These are phyloP conservation scores for Paramecium sexaurelia DNA, from an alignment of 73 alveolate genomes.

Conservation along the genomic window DNA sequence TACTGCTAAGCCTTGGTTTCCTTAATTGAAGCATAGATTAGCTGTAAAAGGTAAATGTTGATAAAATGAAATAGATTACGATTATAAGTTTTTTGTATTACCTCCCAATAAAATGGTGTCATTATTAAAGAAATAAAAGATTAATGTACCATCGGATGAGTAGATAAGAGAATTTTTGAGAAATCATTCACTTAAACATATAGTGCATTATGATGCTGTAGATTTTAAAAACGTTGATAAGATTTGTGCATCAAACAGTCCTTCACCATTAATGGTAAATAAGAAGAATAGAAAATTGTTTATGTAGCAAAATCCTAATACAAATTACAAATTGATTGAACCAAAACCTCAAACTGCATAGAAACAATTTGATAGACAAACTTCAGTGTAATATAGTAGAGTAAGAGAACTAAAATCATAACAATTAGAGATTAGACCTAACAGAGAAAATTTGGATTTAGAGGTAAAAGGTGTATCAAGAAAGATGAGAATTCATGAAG, in stretches of 20 bases:
- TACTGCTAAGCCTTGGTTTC: constrained; percentile 2
- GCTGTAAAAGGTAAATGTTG: neutral
- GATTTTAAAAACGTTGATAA: neutral
- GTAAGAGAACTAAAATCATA: neutral
- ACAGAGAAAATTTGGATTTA: neutral
- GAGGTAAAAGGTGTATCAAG: neutral
- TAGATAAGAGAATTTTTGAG: constrained; percentile 24
- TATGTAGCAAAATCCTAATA: neutral
- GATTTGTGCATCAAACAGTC: neutral
- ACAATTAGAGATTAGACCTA: neutral
- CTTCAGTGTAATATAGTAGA: neutral
- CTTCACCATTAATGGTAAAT: neutral
- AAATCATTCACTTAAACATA: constrained; percentile 29
- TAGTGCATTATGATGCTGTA: neutral
- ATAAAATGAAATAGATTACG: neutral
- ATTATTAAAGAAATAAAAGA: constrained; percentile 19
- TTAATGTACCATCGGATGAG: constrained; percentile 37
- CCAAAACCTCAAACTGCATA: neutral
- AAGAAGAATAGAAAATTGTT: neutral
- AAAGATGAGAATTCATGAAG: neutral
- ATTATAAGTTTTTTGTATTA: constrained; percentile 26
- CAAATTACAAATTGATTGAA: neutral
- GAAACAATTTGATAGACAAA: neutral
- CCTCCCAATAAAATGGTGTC: constrained; percentile 51
- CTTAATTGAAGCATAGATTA: neutral